Conservation (phyloP, 2,329 filamentous ascomycete species). For the Bipolaris bicolor region DNA sequence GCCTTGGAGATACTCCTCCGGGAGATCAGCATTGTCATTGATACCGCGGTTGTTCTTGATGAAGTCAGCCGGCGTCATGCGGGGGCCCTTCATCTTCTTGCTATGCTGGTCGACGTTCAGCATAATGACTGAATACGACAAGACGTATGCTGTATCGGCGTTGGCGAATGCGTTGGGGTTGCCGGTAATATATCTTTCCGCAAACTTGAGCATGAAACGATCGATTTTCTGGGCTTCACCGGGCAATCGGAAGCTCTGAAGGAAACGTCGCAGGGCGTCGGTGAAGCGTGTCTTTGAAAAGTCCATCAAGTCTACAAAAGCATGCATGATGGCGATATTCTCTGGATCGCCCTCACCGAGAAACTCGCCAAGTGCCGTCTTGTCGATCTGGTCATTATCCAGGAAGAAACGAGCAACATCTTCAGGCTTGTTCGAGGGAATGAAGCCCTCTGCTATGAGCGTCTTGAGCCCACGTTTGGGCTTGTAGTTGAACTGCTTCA, state of each 20-base stretch:
- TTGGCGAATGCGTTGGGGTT: conserved; percentile 98
- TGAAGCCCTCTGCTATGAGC: conserved; percentile 84
- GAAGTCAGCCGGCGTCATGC: conserved; percentile 97
- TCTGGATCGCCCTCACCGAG: conserved; percentile 91
- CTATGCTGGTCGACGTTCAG: conserved; percentile 97
- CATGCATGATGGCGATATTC: conserved; percentile 97
- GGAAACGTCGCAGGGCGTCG: conserved; percentile 85
- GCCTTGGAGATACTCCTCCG: conserved; percentile 84
- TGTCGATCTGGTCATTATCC: conserved; percentile 83
- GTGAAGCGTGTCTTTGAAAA: conserved; percentile 92
- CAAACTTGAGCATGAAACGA: conserved; percentile 99
- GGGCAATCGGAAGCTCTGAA: conserved; percentile 92
- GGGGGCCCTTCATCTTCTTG: conserved; percentile 75
- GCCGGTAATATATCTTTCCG: conserved; percentile 90
- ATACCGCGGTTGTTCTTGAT: conserved; percentile 99
- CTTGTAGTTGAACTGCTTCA: conserved; percentile 96
- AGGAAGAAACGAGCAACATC: conserved; percentile 87
- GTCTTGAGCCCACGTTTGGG: conserved; percentile 91
- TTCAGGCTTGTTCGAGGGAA: conserved; percentile 74
- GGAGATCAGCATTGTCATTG: conserved; percentile 93
- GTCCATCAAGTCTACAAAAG: conserved; percentile 94
- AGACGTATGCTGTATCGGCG: conserved; percentile 94
- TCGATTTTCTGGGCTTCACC: conserved; percentile 99
- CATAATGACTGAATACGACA: conserved; percentile 96
- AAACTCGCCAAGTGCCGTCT: conserved; percentile 90